Base-by-base conservation (phyloP, 2,329 filamentous ascomycete species). In the Fusarium sp. region DNA sequence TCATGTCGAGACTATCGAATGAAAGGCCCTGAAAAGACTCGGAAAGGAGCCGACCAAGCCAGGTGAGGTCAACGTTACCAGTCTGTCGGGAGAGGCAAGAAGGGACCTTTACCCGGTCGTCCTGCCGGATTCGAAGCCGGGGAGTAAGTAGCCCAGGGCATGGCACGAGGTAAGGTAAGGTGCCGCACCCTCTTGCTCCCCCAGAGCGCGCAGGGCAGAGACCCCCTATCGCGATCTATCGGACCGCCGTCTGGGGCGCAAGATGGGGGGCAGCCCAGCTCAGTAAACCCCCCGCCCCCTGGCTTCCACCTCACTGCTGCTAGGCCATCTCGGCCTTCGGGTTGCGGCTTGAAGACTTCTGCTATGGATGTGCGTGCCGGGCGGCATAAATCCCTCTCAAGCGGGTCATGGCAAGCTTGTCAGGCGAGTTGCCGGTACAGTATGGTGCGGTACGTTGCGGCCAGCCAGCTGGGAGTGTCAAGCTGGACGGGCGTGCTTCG, bases 11-110 rank as follows among this genome's bases (percentile, higher is more conserved):
- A 27, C 56, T 29, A 61, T 64, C 54, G 54, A 67, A 71, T 62
- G 40, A 54, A 60, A 65, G 49, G 54, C 8, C 14, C n/a, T 58
- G 36, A 57, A 23, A 54, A 46, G 49, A 29, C 58, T 61, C 50
- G 62, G 68, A 68, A 62, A 44, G 46, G 68, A 69, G 57, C 64
- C 65, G 65, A 61, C 46, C 33, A 62, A 56, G 58, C 44, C 42
- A 64, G 55, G 61, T 40, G 57, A 66, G 53, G 55, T 64, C 56
- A 58, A 61, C 62, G 51, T 68, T 74, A 74, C 73, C 73, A 72
- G 63, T 65, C 72, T 67, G 68, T 72, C 67, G 71, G 73, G 70
- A 75, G 60, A 62, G 53, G 58, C 42, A 58, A 68, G 64, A 46
- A 71, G 59, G 42, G 57, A 53, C 59, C 54, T 57, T 57, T 62